Evolutionary conservation across 108 stramenopile species (phyloP), one percentile per base, ranked within the genome.

Genomic region (Discostella pseudostelligera): DNA sequence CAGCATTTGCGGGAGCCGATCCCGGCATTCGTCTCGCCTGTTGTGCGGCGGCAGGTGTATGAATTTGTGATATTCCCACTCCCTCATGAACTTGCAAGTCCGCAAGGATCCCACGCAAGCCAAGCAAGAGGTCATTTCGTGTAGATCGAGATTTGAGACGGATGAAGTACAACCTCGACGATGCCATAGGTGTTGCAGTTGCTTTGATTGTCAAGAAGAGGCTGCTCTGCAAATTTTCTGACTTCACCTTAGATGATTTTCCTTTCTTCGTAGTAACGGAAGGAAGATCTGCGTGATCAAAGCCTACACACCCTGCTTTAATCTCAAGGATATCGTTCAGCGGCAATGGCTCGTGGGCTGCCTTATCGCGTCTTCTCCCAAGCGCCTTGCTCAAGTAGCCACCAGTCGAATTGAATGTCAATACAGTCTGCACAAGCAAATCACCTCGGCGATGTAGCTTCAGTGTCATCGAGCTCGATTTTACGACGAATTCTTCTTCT

Each of bases 71-170:
- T 17, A 94, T 82, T 53, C 87, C 84, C 10, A 90, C 87, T 74
- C 91, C 91, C 72, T 95, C 94, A 37, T 88, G 55, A 20, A 92
- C 87, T 59, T 92, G 89, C 81, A 92, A 82, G 49, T 95, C 94
- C 0, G 94, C 89, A 36, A 95, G 75, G 60, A 95, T 69, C 43
- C 81, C 69, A 43, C 94, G 87, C 20, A 95, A 64, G 9, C 89
- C 90, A 58, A 70, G 47, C 17, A 95, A 72, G 16, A 89, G 59
- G 58, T 95, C 90, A 66, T 95, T 95, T 50, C 94, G 77, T 16
- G 83, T 78, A 9, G 77, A 75, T 47, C 91, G 70, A 28, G 89
- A 90, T 66, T 92, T 92, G 61, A 92, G 87, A 22, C 83, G 82
- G 14, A 95, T 72, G 69, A 92, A 87, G 68, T 88, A 92, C 12